phyloP scores from a whole-genome alignment of 106 monocot species.

The Dioscorea alata region DNA sequence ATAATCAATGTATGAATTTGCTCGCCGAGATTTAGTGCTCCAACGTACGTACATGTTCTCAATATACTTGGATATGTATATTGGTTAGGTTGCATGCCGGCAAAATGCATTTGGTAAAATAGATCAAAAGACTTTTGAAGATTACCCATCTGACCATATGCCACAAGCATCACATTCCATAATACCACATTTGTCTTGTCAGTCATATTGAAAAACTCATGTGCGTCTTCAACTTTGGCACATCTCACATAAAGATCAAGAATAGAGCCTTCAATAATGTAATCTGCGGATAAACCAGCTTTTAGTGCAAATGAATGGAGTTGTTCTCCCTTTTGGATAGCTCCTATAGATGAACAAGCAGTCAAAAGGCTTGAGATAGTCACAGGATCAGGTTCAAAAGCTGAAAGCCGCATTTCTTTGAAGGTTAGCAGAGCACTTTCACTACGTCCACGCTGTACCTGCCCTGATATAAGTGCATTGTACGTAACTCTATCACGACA shows the following conservation, averaged over 20 bases:
- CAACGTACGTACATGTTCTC: constrained; percentile 61
- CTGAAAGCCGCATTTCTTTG: constrained; percentile 41
- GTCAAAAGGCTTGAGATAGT: constrained; percentile 58
- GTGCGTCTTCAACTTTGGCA: constrained; percentile 45
- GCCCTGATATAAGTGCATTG: constrained; percentile 74
- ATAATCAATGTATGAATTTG: constrained; percentile 60
- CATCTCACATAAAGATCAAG: constrained; percentile 88
- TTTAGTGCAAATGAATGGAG: constrained; percentile 63
- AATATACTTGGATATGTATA: constrained; percentile 85
- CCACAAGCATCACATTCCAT: constrained; percentile 93
- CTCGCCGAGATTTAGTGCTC: constrained; percentile 52
- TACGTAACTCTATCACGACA: constrained; percentile 53
- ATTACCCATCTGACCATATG: constrained; percentile 59
- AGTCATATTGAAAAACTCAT: constrained; percentile 37
- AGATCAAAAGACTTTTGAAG: constrained; percentile 47
- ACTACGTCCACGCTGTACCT: constrained; percentile 43
- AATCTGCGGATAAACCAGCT: constrained; percentile 57
- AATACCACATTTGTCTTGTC: constrained; percentile 57
- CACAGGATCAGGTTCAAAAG: constrained; percentile 58
- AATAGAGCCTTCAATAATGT: constrained; percentile 80
- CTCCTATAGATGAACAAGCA: constrained; percentile 58
- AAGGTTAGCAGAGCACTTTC: constrained; percentile 36
- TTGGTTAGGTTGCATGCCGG: constrained; percentile 46
- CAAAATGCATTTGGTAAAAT: constrained; percentile 57
- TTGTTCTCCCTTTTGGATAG: constrained; percentile 51